phyloP scores from a whole-genome alignment of 2,329 filamentous ascomycete genomes.

The Bimuria novae-zelandiae region DNA sequence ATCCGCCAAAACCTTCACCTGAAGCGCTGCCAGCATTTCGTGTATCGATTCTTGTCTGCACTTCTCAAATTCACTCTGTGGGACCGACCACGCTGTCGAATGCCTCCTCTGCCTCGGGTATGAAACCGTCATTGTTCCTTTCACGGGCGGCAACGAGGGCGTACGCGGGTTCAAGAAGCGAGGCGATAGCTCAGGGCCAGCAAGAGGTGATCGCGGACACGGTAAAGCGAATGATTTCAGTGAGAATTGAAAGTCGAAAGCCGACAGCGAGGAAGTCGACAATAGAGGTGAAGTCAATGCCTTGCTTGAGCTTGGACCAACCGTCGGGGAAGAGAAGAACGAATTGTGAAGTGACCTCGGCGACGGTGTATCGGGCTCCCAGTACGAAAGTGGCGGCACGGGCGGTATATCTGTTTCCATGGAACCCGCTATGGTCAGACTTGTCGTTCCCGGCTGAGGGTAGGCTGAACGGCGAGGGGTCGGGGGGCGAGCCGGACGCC shows the following conservation, averaged over 20 bases:
- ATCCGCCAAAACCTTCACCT: constrained; percentile 2
- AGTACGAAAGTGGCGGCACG: constrained; percentile 22
- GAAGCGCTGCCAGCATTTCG: background rate
- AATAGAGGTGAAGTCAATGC: constrained; percentile 18
- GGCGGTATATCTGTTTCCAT: constrained; percentile 8
- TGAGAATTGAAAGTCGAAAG: constrained; percentile 17
- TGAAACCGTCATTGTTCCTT: background rate
- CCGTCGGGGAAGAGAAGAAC: constrained; percentile 17
- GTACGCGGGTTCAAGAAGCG: constrained; percentile 19
- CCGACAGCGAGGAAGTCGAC: constrained; percentile 22
- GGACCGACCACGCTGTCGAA: background rate
- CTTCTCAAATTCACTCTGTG: background rate
- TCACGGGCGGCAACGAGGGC: constrained; percentile 12
- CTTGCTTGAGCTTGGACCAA: background rate
- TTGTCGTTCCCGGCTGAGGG: constrained; percentile 3
- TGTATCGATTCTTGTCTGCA: background rate
- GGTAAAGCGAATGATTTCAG: constrained; percentile 8
- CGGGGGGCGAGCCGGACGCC: constrained; percentile 17
- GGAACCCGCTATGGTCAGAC: background rate
- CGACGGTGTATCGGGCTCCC: constrained; percentile 22
- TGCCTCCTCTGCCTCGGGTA: background rate
- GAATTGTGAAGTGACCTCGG: constrained; percentile 18
- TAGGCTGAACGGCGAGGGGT: constrained; percentile 22
- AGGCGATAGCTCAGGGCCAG: constrained; percentile 10
- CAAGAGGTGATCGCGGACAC: background rate